phyloP scores from a whole-genome alignment of 192 early-diverging fungal genomes.

The Dispira simplex region DNA sequence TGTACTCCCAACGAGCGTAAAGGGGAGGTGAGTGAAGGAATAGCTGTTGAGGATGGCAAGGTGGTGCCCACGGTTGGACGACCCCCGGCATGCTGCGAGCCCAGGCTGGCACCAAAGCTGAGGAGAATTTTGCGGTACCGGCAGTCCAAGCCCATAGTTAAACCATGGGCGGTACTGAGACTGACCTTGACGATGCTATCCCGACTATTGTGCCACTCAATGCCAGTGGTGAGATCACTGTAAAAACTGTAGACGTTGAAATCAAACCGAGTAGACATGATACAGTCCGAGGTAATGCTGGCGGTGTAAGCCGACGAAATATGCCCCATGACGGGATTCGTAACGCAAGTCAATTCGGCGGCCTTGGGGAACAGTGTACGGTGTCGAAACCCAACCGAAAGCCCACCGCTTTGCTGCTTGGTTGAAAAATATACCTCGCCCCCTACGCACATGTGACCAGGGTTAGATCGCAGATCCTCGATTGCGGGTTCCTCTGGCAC shows the following conservation, averaged over 20 bases:
- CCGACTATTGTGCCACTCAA: constrained; percentile 54
- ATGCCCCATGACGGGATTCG: constrained; percentile 92
- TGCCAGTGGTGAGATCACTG: constrained; percentile 74
- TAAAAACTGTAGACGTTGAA: constrained; percentile 87
- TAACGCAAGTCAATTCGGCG: constrained; percentile 44
- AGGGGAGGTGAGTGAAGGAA: no score
- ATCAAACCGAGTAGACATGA: constrained; percentile 70
- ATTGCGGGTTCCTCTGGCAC: background rate
- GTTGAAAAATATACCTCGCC: constrained; percentile 58
- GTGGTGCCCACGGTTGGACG: no score
- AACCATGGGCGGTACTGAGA: constrained; percentile 28
- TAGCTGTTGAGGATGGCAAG: no score
- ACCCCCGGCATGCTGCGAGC: background rate
- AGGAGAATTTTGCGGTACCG: constrained; percentile 10
- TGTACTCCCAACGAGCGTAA: no score
- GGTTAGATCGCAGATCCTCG: background rate
- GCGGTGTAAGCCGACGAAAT: constrained; percentile 70
- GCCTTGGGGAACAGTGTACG: constrained; percentile 34
- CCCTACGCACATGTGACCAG: constrained; percentile 20
- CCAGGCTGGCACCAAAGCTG: constrained; percentile 1
- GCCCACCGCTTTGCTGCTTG: constrained; percentile 76
- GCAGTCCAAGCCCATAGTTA: constrained; percentile 6
- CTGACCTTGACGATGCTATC: constrained; percentile 37
- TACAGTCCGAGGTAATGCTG: constrained; percentile 48
- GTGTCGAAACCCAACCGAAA: constrained; percentile 54